A percentile compares a stretch with the other conserved stretches of the same genome.
Conservation (phyloP, 305 asterid genomes). For the Fraxinus xanthoxyloides region DNA sequence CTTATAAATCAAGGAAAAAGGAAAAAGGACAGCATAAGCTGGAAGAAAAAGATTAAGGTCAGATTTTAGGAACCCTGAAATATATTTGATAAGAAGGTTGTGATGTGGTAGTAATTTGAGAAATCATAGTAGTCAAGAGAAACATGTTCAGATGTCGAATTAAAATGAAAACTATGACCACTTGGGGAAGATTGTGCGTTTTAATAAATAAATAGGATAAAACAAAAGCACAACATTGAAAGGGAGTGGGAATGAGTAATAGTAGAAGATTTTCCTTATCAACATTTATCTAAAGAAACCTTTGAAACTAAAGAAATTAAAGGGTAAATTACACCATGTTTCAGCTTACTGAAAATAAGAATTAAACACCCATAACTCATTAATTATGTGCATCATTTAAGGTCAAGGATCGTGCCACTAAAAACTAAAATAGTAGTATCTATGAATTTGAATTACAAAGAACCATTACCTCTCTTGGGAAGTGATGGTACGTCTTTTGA, state of each 20-base stretch:
- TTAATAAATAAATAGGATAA: constrained; percentile 1
- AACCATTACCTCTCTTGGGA: constrained; percentile 81
- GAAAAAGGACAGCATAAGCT: not conserved
- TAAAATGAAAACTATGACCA: not conserved
- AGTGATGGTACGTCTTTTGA: constrained; percentile 80
- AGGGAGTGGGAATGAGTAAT: not conserved
- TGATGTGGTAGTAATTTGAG: not conserved
- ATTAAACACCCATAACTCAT: not conserved
- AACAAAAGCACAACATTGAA: not conserved
- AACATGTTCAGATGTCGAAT: not conserved
- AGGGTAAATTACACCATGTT: constrained; percentile 3
- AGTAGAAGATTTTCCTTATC: not conserved
- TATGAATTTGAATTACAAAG: constrained; percentile 4
- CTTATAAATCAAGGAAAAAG: constrained; percentile 9
- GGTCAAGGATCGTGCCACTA: not conserved
- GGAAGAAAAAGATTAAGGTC: constrained; percentile 2
- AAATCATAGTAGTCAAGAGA: constrained; percentile 4
- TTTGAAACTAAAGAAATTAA: not conserved
- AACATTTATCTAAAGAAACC: not conserved
- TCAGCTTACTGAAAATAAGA: not conserved
- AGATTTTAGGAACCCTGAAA: not conserved
- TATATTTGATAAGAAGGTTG: not conserved
- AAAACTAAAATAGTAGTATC: not conserved
- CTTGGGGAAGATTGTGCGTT: not conserved
- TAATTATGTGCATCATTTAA: not conserved